phyloP scores from a whole-genome alignment of 2,329 filamentous ascomycete species.

The Blastomyces gilchristii region DNA sequence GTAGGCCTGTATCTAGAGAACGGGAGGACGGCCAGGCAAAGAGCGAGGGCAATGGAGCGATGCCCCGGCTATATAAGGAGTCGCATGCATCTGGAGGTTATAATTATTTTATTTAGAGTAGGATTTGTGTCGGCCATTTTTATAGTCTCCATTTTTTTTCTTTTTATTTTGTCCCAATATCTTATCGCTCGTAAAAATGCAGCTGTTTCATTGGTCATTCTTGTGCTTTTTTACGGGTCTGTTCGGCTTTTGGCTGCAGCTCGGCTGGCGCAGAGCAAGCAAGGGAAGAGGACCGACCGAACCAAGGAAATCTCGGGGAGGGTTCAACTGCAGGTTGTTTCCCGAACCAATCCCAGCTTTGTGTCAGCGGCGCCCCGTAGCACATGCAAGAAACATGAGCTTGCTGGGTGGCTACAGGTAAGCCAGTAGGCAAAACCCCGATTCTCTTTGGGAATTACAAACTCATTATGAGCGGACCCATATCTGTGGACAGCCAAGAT shows the following conservation, averaged over 20 bases:
- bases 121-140: neutral
- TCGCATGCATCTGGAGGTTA: slow-evolving; percentile 10
- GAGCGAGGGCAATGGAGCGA: slow-evolving; percentile 23
- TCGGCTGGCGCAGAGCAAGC: neutral
- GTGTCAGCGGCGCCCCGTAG: neutral
- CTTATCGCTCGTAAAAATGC: neutral
- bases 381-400: neutral
- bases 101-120: neutral
- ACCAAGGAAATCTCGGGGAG: neutral
- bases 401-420: no score
- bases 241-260: neutral
- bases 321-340: no score
- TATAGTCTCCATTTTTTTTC: neutral
- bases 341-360: neutral
- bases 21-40: slow-evolving; percentile 8
- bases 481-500: no score
- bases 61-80: slow-evolving; percentile 23
- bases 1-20: neutral
- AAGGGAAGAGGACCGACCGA: no score
- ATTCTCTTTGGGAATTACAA: no score
- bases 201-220: neutral
- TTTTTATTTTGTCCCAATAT: neutral
- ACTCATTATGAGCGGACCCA: no score
- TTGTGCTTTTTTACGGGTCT: neutral
- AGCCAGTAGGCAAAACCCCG: no score